Base-by-base conservation (phyloP, 768 basidiomycete genomes). In the Trametes cubensis region DNA sequence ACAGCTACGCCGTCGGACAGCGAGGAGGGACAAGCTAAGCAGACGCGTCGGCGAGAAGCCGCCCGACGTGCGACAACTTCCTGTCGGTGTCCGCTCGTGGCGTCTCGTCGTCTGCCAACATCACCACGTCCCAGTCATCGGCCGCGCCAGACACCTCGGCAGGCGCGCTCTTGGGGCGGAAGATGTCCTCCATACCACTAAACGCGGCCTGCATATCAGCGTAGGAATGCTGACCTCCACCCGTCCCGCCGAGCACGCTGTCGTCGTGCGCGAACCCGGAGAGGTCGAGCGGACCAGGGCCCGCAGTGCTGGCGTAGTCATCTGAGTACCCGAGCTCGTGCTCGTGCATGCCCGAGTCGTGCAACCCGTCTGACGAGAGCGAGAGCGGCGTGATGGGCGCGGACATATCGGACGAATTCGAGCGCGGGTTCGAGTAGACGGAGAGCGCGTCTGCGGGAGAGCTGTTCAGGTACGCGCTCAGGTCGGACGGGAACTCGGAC, bases 311-410 rank as follows among this genome's bases (percentile, higher is more conserved):
- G 55, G 21, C 34, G 57, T 42, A 28, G 20, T 56, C 46, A 30
- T 39, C 55, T 3, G 47, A 13, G 26, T 42, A 58, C 39, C 25
- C 48, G 49, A 58, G 47, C n/a, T 60, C 59, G 51, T 34, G 52
- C 58, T 34, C 18, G 45, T 23, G 23, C 34, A 34, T 6, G 34
- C 34, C 34, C 34, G 34, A 34, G 44, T 46, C 60, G 38, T 26
- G 45, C 50, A 38, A 20, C 23, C 52, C 51, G 25, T 34, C 60
- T 38, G 25, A 26, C 2, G 60, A 42, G 53, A 61, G 48, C 21
- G 56, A 54, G 28, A 67, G 46, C 21, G 69, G 69, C 30, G 69
- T 68, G 40, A 62, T 41, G 13, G 69, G 69, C 20, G 66, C 57
- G 26, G 66, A 65, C 52, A 57, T 58, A 41, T 54, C 55, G 42